phyloP scores from a whole-genome alignment of 2,329 filamentous ascomycete genomes.

The Erysiphe pulchra region DNA sequence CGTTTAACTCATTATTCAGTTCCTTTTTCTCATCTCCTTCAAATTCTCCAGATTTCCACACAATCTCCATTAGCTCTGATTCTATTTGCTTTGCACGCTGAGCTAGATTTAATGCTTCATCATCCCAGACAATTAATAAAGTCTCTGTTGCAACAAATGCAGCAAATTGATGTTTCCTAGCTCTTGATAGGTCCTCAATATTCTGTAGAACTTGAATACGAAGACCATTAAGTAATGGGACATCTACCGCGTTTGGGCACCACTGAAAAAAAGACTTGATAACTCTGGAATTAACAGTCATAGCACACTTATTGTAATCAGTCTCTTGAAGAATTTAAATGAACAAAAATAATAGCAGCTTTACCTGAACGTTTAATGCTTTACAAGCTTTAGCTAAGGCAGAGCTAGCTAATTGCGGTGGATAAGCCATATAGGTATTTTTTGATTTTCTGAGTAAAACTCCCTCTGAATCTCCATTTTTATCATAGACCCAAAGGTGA shows the following conservation, averaged over 20 bases:
- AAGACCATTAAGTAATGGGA: constrained; percentile 53
- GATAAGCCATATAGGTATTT: constrained; percentile 48
- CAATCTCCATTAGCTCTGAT: constrained; percentile 49
- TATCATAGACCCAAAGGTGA: constrained; percentile 47
- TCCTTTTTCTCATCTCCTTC: constrained; percentile 30
- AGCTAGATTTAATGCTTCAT: constrained; percentile 47
- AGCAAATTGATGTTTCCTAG: constrained; percentile 56
- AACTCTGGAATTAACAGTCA: constrained; percentile 58
- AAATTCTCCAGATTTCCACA: constrained; percentile 37
- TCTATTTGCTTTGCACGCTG: constrained; percentile 47
- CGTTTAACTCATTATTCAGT: constrained; percentile 20
- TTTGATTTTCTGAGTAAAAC: constrained; percentile 42
- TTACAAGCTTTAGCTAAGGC: constrained; percentile 36
- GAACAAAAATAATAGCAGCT: constrained; percentile 4
- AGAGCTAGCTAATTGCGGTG: constrained; percentile 34
- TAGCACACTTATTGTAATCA: constrained; percentile 30
- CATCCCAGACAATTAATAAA: constrained; percentile 59
- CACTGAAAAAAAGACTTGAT: constrained; percentile 55
- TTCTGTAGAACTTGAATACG: constrained; percentile 50
- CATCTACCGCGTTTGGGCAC: constrained; percentile 46
- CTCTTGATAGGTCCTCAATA: constrained; percentile 41
- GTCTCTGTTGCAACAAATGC: constrained; percentile 50
- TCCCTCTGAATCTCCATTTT: constrained; percentile 41
- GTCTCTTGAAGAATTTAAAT: neutral
- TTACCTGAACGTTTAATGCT: constrained; percentile 45